phyloP scores from a whole-genome alignment of 176 grass and related monocot genomes.

The Avena atlantica region DNA sequence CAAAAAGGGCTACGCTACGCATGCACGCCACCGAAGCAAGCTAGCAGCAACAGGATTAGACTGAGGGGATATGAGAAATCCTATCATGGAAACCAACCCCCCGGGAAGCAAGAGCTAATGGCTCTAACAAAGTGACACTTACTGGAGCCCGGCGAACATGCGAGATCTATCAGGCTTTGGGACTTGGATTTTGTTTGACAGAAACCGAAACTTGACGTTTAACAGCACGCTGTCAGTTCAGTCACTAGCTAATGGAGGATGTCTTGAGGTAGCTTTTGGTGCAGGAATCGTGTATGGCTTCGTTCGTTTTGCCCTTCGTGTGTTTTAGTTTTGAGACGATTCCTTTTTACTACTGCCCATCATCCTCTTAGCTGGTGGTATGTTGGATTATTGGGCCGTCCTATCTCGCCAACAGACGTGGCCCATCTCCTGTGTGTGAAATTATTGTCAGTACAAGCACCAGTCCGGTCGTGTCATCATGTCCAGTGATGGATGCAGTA shows the following conservation, averaged over 20 bases:
- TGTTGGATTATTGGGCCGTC: slow-evolving; percentile 44
- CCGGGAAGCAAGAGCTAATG: slow-evolving; percentile 53
- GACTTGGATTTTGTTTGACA: slow-evolving; percentile 47
- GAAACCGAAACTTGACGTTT: slow-evolving; percentile 27
- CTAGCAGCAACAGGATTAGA: slow-evolving; percentile 41
- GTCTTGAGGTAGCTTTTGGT: slow-evolving; percentile 28
- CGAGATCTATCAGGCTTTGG: slow-evolving; percentile 27
- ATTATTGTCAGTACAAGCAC: slow-evolving; percentile 20
- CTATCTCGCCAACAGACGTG: slow-evolving; percentile 14
- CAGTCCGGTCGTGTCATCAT: slow-evolving; percentile 19
- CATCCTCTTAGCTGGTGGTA: slow-evolving; percentile 26
- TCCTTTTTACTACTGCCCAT: background rate
- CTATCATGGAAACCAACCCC: slow-evolving; percentile 36
- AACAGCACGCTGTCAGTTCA: slow-evolving; percentile 39
- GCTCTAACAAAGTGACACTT: slow-evolving; percentile 32
- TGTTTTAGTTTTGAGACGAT: background rate
- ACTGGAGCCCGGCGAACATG: slow-evolving; percentile 8
- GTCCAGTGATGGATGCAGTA: slow-evolving; percentile 30
- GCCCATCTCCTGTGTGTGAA: slow-evolving; percentile 31
- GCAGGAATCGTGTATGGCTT: background rate
- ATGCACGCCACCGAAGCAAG: slow-evolving; percentile 40
- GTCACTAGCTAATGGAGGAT: slow-evolving; percentile 30
- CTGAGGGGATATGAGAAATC: slow-evolving; percentile 40
- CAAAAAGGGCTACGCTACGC: slow-evolving; percentile 27
- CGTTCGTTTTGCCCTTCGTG: background rate